phyloP scores from a whole-genome alignment of 1,284 basidiomycete genomes.

The Trametes sp. region DNA sequence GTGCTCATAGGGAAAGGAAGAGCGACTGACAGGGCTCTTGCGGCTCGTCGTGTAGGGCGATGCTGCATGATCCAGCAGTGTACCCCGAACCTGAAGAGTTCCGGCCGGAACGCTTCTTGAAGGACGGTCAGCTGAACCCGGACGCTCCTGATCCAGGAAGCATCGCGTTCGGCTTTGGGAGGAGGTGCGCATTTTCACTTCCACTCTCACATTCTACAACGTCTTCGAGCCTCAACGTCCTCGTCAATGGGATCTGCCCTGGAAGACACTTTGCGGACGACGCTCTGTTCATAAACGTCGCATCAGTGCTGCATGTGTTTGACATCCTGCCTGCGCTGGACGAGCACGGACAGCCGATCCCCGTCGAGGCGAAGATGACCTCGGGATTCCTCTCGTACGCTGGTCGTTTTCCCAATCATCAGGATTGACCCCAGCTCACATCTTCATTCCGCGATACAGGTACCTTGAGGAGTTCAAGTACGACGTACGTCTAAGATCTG shows the following conservation, averaged over 20 bases:
- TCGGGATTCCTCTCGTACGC: constrained; percentile 1
- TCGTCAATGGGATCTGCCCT: constrained; percentile 24
- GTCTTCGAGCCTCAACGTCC: no score
- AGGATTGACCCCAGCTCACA: no score
- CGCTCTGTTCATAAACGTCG: constrained; percentile 15
- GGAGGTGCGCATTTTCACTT: constrained; percentile 15
- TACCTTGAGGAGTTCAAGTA: constrained; percentile 9
- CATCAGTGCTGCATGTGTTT: constrained; percentile 16
- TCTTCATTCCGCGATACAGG: background rate
- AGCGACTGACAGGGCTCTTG: no score
- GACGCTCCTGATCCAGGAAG: constrained; percentile 18
- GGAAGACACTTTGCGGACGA: constrained; percentile 24
- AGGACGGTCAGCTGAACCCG: constrained; percentile 22
- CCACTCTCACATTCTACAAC: background rate
- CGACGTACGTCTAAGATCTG: constrained; percentile 3
- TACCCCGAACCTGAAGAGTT: constrained; percentile 31
- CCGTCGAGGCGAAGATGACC: background rate
- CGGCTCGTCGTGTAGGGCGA: constrained; percentile 18
- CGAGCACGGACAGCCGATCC: constrained; percentile 9
- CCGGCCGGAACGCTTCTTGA: constrained; percentile 30
- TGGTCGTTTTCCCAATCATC: no score
- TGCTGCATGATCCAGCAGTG: constrained; percentile 17
- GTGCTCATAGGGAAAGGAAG: background rate
- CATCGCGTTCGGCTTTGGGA: constrained; percentile 34
- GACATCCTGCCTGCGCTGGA: constrained; percentile 10